These are phyloP conservation scores for Cladosporium sp. DNA, from an alignment of 2,329 filamentous ascomycete species.

Conservation along the genomic window DNA sequence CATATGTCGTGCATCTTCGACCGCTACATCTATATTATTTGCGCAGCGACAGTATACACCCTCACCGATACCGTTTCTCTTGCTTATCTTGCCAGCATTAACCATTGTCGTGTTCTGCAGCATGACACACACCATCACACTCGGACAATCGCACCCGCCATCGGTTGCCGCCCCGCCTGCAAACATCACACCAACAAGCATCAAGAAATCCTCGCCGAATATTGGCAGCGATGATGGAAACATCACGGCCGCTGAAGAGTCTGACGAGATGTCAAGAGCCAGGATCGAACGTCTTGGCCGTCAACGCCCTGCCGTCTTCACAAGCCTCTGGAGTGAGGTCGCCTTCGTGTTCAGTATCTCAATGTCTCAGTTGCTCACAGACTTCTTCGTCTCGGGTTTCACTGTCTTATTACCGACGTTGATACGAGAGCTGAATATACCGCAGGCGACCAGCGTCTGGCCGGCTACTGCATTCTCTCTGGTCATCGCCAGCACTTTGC, in stretches of 20 bases:
- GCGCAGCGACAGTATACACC: no score
- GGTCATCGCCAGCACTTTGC: slow-evolving; percentile 43
- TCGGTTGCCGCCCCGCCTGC: neutral
- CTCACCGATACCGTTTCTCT: no score
- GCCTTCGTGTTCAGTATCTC: slow-evolving; percentile 54
- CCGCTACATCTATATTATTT: no score
- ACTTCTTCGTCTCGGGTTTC: slow-evolving; percentile 75
- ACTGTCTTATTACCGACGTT: slow-evolving; percentile 63
- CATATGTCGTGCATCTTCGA: neutral
- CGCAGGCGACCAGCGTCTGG: slow-evolving; percentile 57
- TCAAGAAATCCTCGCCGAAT: neutral
- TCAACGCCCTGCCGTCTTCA: slow-evolving; percentile 55
- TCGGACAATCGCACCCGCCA: neutral
- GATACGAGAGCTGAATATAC: slow-evolving; percentile 58
- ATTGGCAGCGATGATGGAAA: neutral
- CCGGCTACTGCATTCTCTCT: slow-evolving; percentile 48
- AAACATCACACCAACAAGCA: neutral
- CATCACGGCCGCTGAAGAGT: neutral
- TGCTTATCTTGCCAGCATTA: no score
- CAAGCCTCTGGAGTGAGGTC: slow-evolving; percentile 49
- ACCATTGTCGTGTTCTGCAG: no score
- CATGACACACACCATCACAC: neutral
- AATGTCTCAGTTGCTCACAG: slow-evolving; percentile 36
- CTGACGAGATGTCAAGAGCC: slow-evolving; percentile 1
- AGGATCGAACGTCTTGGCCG: slow-evolving; percentile 56